Evolutionary conservation across 2,329 filamentous ascomycete species (phyloP), one percentile per base, ranked within the genome.

Genomic region (Fusarium metavorans): DNA sequence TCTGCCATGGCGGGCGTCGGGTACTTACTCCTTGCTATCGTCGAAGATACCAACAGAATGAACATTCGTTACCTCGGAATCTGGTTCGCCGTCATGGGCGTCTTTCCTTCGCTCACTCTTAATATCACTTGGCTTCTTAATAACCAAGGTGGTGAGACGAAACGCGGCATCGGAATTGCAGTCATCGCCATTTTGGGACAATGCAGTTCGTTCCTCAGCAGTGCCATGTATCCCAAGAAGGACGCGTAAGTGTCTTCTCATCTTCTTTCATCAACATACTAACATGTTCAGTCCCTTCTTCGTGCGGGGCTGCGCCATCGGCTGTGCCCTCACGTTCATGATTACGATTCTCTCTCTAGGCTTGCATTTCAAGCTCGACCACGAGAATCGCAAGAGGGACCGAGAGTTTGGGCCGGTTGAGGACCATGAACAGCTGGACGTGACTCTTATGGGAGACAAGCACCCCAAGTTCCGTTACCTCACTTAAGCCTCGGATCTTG

Each of bases 121-220:
- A 76, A 75, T 1, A 73, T 76, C 0, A 76, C 74, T 0, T 76
- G 74, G 74, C 6, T 76, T 0, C 30, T 76, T 0, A 76, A 76
- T 0, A 76, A 76, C 0, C 74, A 76, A 1, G 74, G 74, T 6
- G 64, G 74, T 0, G 71, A 75, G 3, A 71, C 74, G 0, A 76
- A 73, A 37, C 61, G 65, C 8, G 74, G 74, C 0, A 63, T 61
- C 1, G 72, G 74, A 0, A 52, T 76, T 7, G 73, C 73, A 0
- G 57, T 76, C 1, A 45, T 70, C 0, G 25, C 71, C 0, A 69
- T 66, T 0, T 43, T 76, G 1, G 74, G 74, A 0, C 74, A 76
- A 45, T 76, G 74, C 7, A 71, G 68, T 0, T 76, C 74, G 18
- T 58, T 76, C 2, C 37, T 76, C 1, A 76, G 74, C 23, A 76